Conservation (phyloP, 176 grass and related monocot genomes). For the Ensete ventricosum region DNA sequence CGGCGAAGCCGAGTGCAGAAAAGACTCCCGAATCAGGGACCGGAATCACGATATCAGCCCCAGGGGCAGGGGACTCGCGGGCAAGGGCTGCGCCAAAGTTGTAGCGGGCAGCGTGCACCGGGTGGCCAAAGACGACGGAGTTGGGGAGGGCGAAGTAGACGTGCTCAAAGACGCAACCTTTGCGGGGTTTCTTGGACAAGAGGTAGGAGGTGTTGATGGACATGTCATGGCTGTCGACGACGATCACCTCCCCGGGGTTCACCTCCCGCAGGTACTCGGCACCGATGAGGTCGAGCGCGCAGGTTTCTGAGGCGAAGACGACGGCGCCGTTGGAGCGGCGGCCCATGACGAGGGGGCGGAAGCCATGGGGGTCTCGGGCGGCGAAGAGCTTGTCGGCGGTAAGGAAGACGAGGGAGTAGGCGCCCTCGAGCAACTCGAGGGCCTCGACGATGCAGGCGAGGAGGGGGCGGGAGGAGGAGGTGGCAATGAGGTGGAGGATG, state of each 20-base stretch:
- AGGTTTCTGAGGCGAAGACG: slow-evolving; percentile 86
- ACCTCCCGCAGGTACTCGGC: slow-evolving; percentile 71
- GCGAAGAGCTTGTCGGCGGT: slow-evolving; percentile 66
- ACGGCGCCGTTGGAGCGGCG: slow-evolving; percentile 64
- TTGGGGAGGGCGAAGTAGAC: slow-evolving; percentile 82
- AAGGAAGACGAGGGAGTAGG: slow-evolving; percentile 86
- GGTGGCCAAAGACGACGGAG: slow-evolving; percentile 61
- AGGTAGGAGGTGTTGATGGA: slow-evolving; percentile 57
- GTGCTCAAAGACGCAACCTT: slow-evolving; percentile 91
- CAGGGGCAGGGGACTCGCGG: slow-evolving; percentile 61
- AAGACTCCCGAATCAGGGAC: slow-evolving; percentile 90
- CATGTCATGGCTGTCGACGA: slow-evolving; percentile 69
- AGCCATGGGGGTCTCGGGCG: slow-evolving; percentile 67
- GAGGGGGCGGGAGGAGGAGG: slow-evolving; percentile 59
- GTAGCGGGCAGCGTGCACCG: slow-evolving; percentile 56
- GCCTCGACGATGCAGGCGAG: slow-evolving; percentile 63
- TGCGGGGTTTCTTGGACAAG: slow-evolving; percentile 49
- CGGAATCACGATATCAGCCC: slow-evolving; percentile 85
- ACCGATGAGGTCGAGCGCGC: slow-evolving; percentile 77
- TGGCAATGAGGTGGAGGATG: slow-evolving; percentile 81
- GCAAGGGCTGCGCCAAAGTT: slow-evolving; percentile 73
- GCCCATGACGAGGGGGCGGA: slow-evolving; percentile 86
- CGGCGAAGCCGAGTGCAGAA: slow-evolving; percentile 67
- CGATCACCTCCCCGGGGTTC: slow-evolving; percentile 66
- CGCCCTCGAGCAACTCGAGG: slow-evolving; percentile 55